Evolutionary conservation across 2,329 filamentous ascomycete genomes (phyloP).

Genomic region (Stemphylium beticola): DNA sequence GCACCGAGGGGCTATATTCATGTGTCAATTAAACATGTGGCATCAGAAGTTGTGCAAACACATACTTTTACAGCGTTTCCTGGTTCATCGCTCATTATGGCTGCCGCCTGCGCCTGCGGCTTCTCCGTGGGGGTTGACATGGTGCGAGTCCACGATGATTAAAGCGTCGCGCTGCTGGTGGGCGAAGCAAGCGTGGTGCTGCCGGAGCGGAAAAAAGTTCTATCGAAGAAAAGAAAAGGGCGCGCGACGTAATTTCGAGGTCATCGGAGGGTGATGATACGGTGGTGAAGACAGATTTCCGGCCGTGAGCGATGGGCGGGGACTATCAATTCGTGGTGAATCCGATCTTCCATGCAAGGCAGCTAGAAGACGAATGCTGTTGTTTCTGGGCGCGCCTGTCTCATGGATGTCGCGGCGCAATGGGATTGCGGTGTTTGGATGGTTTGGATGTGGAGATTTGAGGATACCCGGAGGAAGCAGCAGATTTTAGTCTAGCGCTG

Average conservation of each 20-base stretch:
- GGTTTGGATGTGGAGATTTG: constrained; percentile 30
- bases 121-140: constrained; percentile 31
- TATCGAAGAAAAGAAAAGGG: constrained; percentile 32
- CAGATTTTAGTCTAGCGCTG: constrained; percentile 26
- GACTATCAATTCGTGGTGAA: constrained; percentile 22
- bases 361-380: constrained; percentile 8
- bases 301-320: constrained; percentile 13
- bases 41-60: constrained; percentile 2
- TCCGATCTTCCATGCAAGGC: constrained; percentile 42
- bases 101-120: constrained; percentile 20
- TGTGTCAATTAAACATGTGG: constrained; percentile 21
- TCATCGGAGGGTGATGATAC: constrained; percentile 39
- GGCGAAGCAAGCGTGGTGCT: not conserved
- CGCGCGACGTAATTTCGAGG: constrained; percentile 27
- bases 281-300: constrained; percentile 23
- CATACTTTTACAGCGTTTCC: constrained; percentile 33
- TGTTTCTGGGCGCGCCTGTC: constrained; percentile 9
- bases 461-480: constrained; percentile 28
- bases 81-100: constrained; percentile 29
- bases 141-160: constrained; percentile 10
- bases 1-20: constrained; percentile 23
- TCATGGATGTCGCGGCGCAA: constrained; percentile 24
- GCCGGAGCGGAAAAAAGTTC: constrained; percentile 7
- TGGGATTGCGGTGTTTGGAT: constrained; percentile 15
- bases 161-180: constrained; percentile 7